Evolutionary conservation across 208 protist genomes (phyloP).

Genomic region (Trypanosoma boissoni): DNA sequence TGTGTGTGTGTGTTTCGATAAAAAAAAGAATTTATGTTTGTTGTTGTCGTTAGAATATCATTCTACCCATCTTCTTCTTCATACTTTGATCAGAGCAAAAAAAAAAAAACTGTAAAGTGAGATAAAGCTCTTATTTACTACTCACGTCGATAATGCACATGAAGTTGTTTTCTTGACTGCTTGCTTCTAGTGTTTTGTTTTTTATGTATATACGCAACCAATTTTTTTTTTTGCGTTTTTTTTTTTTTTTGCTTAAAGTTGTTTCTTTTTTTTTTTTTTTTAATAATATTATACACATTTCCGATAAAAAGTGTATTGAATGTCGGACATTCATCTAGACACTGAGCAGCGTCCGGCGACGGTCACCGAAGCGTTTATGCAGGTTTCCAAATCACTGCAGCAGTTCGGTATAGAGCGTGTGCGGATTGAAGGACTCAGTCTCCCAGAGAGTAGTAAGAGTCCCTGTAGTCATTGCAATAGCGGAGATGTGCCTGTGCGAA

Average conservation of each 20-base stretch:
- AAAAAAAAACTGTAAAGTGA: no score
- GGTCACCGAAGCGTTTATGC: conserved; percentile 60
- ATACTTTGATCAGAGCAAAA: no score
- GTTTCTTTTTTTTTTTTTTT: conserved; percentile 11
- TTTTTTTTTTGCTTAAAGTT: conserved; percentile 8
- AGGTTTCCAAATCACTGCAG: conserved; percentile 53
- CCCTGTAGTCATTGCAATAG: neutral
- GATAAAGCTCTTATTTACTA: conserved; percentile 12
- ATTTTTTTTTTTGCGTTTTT: conserved; percentile 1
- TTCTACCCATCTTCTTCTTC: no score
- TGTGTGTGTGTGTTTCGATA: conserved; percentile 12
- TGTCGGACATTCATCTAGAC: neutral
- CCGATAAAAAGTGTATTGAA: neutral
- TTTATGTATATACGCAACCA: neutral
- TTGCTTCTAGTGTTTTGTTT: conserved; percentile 13
- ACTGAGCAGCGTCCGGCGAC: conserved; percentile 19
- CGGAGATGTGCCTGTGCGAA: conserved; percentile 24
- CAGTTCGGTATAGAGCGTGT: conserved; percentile 72
- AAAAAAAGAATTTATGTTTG: no score
- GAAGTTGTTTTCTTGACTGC: neutral
- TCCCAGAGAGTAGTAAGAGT: no score
- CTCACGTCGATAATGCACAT: no score
- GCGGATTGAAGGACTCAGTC: conserved; percentile 62
- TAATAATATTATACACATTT: neutral
- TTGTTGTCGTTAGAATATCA: no score